A percentile compares a stretch with the other conserved stretches of the same genome.
Evolutionary conservation across 164 flowering plant genomes (phyloP).

Genomic region (Magnolia changhungtana): DNA sequence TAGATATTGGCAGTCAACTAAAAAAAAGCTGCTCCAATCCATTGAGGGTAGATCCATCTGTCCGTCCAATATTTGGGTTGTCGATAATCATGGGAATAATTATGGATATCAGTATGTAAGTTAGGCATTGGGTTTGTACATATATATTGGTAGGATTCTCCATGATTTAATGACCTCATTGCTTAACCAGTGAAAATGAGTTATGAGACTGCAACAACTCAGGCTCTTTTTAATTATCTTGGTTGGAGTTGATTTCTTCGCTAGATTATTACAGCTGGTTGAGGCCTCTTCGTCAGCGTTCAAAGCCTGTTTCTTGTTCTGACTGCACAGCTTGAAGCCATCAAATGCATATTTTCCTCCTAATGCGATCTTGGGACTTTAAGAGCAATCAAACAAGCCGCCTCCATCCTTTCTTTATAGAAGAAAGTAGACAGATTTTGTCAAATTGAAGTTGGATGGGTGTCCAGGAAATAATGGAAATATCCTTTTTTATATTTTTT

Average conservation of each 20-base stretch:
- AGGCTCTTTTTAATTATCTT: background rate
- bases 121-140: slow-evolving; percentile 6
- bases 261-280: background rate
- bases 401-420: too few relatives aligned
- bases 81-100: slow-evolving; percentile 1
- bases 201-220: background rate
- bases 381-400: too few relatives aligned
- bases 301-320: too few relatives aligned
- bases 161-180: background rate
- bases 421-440: too few relatives aligned
- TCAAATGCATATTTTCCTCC: too few relatives aligned
- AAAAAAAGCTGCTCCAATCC: slow-evolving; percentile 10
- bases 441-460: too few relatives aligned
- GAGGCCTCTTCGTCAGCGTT: too few relatives aligned
- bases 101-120: slow-evolving; percentile 1
- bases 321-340: too few relatives aligned
- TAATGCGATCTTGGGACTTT: too few relatives aligned
- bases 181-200: background rate
- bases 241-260: background rate
- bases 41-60: slow-evolving; percentile 9
- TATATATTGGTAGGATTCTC: slow-evolving; percentile 9
- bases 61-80: slow-evolving; percentile 19
- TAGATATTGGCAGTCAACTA: slow-evolving; percentile 13
- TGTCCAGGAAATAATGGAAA: too few relatives aligned
- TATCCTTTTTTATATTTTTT: too few relatives aligned